A percentile compares a stretch with the other conserved stretches of the same genome.
phyloP scores from a whole-genome alignment of 2,329 filamentous ascomycete species.

The Pyrenophora graminea region DNA sequence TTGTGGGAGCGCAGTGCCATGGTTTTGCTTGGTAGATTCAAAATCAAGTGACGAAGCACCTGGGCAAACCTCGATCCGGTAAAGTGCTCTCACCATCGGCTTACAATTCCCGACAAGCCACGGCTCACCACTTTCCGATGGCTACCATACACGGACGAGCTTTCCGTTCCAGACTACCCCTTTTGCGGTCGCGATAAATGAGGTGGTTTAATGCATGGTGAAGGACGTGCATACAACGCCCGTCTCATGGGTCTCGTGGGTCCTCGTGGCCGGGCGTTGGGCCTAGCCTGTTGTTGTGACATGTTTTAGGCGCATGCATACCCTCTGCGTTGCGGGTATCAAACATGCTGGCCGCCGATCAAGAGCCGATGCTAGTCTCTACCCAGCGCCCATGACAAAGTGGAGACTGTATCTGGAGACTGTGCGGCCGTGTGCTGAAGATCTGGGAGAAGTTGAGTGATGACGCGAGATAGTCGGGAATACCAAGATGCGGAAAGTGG shows the following conservation, averaged over 20 bases:
- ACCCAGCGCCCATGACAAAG: background rate
- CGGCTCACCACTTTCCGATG: too few relatives aligned
- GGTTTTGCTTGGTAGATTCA: too few relatives aligned
- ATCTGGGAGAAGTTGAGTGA: too few relatives aligned
- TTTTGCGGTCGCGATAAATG: background rate
- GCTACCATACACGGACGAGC: background rate
- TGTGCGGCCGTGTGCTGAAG: too few relatives aligned
- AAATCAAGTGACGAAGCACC: too few relatives aligned
- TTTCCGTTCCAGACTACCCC: background rate
- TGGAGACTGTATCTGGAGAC: background rate
- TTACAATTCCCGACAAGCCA: too few relatives aligned
- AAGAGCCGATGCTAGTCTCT: background rate
- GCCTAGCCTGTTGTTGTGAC: background rate
- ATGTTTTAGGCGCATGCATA: background rate
- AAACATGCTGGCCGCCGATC: constrained; percentile 8
- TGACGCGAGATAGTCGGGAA: background rate
- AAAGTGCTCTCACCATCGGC: too few relatives aligned
- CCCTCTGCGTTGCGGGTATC: background rate
- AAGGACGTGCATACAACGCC: background rate
- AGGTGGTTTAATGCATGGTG: background rate
- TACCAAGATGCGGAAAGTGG: background rate
- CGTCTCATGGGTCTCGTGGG: too few relatives aligned
- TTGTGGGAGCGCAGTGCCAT: too few relatives aligned
- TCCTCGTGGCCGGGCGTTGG: constrained; percentile 8
- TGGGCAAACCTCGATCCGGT: too few relatives aligned